Evolutionary conservation across 2,329 filamentous ascomycete species (phyloP).

Genomic region (Paracamarosporium sp.): DNA sequence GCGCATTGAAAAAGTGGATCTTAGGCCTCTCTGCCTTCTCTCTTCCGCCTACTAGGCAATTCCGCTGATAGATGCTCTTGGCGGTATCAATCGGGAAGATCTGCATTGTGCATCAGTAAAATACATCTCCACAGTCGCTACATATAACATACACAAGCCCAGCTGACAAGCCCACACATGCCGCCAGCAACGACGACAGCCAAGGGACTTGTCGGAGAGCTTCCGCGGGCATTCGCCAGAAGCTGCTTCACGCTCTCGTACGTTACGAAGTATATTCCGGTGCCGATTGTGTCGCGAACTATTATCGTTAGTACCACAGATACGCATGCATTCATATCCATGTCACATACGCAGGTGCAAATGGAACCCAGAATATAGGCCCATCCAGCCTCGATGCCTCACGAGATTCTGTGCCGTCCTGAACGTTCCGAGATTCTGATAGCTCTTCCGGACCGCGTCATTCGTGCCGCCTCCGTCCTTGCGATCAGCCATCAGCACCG

Average conservation of each 20-base stretch:
- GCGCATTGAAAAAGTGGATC: slow-evolving; percentile 77
- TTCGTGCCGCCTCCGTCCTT: slow-evolving; percentile 54
- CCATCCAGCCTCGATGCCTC: slow-evolving; percentile 73
- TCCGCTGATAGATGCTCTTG: slow-evolving; percentile 85
- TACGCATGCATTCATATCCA: not conserved
- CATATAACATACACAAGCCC: slow-evolving; percentile 72
- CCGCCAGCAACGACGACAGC: slow-evolving; percentile 81
- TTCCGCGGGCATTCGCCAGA: slow-evolving; percentile 75
- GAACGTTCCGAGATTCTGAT: slow-evolving; percentile 79
- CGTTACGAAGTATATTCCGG: slow-evolving; percentile 85
- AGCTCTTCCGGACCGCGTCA: slow-evolving; percentile 59
- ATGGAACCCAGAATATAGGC: slow-evolving; percentile 81
- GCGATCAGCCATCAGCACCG: slow-evolving; percentile 74
- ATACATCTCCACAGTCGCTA: not conserved
- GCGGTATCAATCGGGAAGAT: slow-evolving; percentile 75
- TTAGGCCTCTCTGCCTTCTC: slow-evolving; percentile 65
- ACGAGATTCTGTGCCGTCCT: slow-evolving; percentile 80
- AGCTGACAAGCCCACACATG: slow-evolving; percentile 82
- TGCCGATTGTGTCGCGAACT: slow-evolving; percentile 85
- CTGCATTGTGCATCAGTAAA: slow-evolving; percentile 32
- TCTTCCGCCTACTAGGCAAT: slow-evolving; percentile 73
- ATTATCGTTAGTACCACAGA: slow-evolving; percentile 19
- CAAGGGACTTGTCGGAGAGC: slow-evolving; percentile 77
- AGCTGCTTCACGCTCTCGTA: slow-evolving; percentile 88
- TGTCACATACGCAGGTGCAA: slow-evolving; percentile 73